Conservation (phyloP, 2,329 filamentous ascomycete genomes). For the Cryphonectria naterciae region DNA sequence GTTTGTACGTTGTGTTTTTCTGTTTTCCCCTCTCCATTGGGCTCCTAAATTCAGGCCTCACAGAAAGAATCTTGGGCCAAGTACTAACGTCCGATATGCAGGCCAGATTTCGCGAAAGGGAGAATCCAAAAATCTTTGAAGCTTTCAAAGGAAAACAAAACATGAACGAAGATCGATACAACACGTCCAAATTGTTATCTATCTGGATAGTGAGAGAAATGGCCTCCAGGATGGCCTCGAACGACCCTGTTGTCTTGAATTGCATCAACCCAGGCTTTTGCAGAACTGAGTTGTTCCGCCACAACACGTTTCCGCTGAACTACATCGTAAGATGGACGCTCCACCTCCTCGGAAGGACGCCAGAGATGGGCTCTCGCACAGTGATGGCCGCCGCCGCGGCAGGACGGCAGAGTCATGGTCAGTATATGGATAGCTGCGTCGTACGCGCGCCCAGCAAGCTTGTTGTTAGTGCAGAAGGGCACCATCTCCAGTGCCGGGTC, state of each 20-base stretch:
- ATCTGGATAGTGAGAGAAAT: slow-evolving; percentile 40
- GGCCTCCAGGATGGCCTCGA: slow-evolving; percentile 35
- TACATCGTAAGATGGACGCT: slow-evolving; percentile 10
- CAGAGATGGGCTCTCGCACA: slow-evolving; percentile 46
- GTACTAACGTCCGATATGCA: slow-evolving; percentile 21
- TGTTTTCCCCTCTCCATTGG: background rate
- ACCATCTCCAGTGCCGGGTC: slow-evolving; percentile 40
- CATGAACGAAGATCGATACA: slow-evolving; percentile 40
- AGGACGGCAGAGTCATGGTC: slow-evolving; percentile 44
- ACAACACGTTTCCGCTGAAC: slow-evolving; percentile 13
- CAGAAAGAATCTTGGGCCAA: background rate
- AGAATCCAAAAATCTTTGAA: slow-evolving; percentile 39
- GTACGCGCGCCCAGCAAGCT: slow-evolving; percentile 36
- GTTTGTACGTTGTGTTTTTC: slow-evolving; percentile 32
- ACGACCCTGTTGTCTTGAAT: slow-evolving; percentile 42
- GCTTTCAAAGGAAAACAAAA: slow-evolving; percentile 36
- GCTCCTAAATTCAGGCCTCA: background rate
- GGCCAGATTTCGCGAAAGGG: slow-evolving; percentile 41
- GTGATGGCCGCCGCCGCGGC: slow-evolving; percentile 43
- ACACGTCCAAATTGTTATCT: slow-evolving; percentile 40
- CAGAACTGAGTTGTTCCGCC: slow-evolving; percentile 44
- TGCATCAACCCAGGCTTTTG: slow-evolving; percentile 47
- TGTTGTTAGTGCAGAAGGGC: slow-evolving; percentile 43
- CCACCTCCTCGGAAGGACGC: slow-evolving; percentile 39
- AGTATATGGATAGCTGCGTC: slow-evolving; percentile 43